phyloP scores from a whole-genome alignment of 345 rosid species.

The Cardamine chenopodiifolia region DNA sequence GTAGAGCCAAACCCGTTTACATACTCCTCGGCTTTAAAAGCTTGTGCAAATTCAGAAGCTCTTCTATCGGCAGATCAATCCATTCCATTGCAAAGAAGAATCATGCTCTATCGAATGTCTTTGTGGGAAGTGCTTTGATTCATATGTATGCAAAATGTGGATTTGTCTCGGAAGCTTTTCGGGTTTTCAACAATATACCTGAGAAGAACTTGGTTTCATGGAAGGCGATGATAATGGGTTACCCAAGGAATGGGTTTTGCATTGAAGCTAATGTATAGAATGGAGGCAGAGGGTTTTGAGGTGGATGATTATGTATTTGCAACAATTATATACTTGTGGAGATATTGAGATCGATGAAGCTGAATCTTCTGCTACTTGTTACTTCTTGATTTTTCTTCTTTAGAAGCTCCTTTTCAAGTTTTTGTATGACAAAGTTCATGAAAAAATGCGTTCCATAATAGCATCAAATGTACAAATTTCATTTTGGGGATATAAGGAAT shows the following conservation, averaged over 20 bases:
- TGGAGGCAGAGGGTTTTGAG: slow-evolving; percentile 76
- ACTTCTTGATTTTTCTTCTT: slow-evolving; percentile 38
- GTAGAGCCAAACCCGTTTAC: slow-evolving; percentile 82
- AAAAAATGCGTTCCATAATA: not conserved
- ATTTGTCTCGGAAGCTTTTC: slow-evolving; percentile 66
- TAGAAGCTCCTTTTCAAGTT: not conserved
- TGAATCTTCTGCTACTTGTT: slow-evolving; percentile 45
- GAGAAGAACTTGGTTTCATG: slow-evolving; percentile 72
- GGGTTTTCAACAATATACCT: slow-evolving; percentile 77
- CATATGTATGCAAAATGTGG: slow-evolving; percentile 91
- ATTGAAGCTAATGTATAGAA: slow-evolving; percentile 75
- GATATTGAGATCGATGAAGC: slow-evolving; percentile 53
- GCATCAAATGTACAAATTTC: slow-evolving; percentile 29
- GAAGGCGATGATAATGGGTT: slow-evolving; percentile 84
- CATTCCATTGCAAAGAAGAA: slow-evolving; percentile 84
- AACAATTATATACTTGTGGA: slow-evolving; percentile 68
- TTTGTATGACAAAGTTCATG: slow-evolving; percentile 20
- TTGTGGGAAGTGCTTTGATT: slow-evolving; percentile 81
- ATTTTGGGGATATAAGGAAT: slow-evolving; percentile 8
- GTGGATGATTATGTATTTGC: slow-evolving; percentile 71
- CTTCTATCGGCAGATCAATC: slow-evolving; percentile 64
- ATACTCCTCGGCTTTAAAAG: slow-evolving; percentile 79
- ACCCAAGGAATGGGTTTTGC: slow-evolving; percentile 72
- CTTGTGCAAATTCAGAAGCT: slow-evolving; percentile 76
- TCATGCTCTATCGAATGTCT: slow-evolving; percentile 60